phyloP scores from a whole-genome alignment of 2,329 filamentous ascomycete genomes.

The Samsoniella hepiali region DNA sequence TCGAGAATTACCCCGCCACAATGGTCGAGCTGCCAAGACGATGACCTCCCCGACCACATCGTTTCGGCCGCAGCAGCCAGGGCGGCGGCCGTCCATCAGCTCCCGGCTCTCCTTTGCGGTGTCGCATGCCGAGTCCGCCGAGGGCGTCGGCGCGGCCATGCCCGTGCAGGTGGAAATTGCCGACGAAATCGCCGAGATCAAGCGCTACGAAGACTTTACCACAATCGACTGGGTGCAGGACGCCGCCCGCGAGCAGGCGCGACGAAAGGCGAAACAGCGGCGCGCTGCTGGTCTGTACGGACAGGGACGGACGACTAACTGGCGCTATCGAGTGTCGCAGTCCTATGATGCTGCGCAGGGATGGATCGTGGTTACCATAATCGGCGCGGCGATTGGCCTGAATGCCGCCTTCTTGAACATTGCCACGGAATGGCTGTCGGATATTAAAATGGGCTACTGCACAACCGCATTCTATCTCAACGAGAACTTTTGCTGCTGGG shows the following conservation, averaged over 20 bases:
- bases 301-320: conserved; percentile 60
- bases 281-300: conserved; percentile 71
- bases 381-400: conserved; percentile 86
- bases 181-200: conserved; percentile 96
- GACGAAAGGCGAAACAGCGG: conserved; percentile 72
- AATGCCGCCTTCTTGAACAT: conserved; percentile 95
- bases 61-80: conserved; percentile 20
- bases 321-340: conserved; percentile 77
- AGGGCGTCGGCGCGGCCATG: conserved; percentile 46
- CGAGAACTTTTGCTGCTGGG: conserved; percentile 97
- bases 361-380: conserved; percentile 95
- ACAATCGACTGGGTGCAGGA: conserved; percentile 99
- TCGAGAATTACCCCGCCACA: conserved; percentile 22
- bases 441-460: conserved; percentile 95
- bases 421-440: conserved; percentile 92
- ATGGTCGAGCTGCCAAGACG: conserved; percentile 32
- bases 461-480: conserved; percentile 95
- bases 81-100: conserved; percentile 54
- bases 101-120: conserved; percentile 67
- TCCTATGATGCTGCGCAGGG: conserved; percentile 95
- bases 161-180: conserved; percentile 70
- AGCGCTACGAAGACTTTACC: conserved; percentile 97
- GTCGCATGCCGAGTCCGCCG: conserved; percentile 61
- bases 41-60: conserved; percentile 43
- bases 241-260: conserved; percentile 82